These are phyloP conservation scores for Mucor velutinosus DNA, from an alignment of 371 early-diverging fungal species.

Conservation along the genomic window DNA sequence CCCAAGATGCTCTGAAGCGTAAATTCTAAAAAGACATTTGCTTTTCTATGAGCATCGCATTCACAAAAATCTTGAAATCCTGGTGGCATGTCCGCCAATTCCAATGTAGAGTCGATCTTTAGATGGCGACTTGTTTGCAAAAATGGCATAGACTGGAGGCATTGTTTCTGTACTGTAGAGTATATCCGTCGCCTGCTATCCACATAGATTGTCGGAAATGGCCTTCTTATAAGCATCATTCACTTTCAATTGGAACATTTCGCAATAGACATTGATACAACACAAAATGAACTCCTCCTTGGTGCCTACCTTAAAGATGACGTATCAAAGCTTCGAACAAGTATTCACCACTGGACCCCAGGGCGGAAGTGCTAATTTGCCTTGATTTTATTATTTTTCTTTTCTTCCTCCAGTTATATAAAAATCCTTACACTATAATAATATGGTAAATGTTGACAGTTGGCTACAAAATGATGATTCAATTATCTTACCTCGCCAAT, in stretches of 20 bases:
- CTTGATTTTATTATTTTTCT: not conserved
- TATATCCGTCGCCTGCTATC: too few species aligned
- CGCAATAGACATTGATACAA: not conserved
- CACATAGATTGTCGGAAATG: too few species aligned
- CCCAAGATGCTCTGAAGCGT: not conserved
- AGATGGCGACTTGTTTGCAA: not conserved
- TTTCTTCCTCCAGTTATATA: not conserved
- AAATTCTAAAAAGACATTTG: not conserved
- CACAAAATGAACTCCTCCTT: not conserved
- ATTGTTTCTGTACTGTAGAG: not conserved
- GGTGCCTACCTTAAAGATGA: not conserved
- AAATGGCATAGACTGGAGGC: not conserved
- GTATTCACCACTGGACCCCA: not conserved
- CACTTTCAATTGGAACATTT: not conserved
- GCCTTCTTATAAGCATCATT: too few species aligned
- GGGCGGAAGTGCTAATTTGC: constrained; percentile 4
- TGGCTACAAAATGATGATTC: not conserved
- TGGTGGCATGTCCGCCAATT: not conserved
- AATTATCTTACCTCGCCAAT: not conserved
- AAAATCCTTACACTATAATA: constrained; percentile 5
- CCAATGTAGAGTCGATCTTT: not conserved
- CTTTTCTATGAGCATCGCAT: not conserved
- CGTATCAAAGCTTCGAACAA: not conserved
- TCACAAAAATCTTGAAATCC: not conserved
- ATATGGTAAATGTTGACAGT: not conserved